Evolutionary conservation across 805 yeast genomes (phyloP), one percentile per base, ranked within the genome.

Genomic region (Diddensiella caesifluorescens): DNA sequence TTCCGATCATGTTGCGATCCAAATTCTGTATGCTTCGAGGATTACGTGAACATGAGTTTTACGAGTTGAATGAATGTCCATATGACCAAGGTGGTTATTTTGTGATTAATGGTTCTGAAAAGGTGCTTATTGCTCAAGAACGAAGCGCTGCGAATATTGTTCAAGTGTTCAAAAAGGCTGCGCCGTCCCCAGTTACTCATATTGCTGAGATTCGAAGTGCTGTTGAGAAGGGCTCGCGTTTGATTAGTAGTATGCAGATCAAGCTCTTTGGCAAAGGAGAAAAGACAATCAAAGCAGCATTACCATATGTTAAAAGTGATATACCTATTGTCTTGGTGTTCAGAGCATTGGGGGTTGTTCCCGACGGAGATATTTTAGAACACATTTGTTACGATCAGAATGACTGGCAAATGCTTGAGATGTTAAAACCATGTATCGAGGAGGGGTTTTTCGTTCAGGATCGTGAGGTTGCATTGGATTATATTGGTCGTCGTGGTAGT

Each of bases 11-110:
- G 99, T 74, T 92, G 55, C 77, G 96, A 57, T 90, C 97, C 42
- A 90, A 87, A 70, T 92, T 87, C 61, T 92, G 99, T 77, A 79
- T 89, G 69, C 74, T 92, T 56, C 77, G 87, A 59, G 95, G 85
- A 47, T 74, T 92, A 53, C 79, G 86, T 5, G 97, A 92, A 55
- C 87, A 85, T 53, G 98, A 92, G 65, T 77, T 89, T 57, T 92
- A 89, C 67, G 95, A 88, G 56, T 76, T 92, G 60, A 89, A 92
- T 65, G 99, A 92, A 68, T 92, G 99, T 69, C 98, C 98, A 23
- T 92, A 86, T 66, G 99, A 92, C 73, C 95, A 92, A 94, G 99
- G 99, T 65, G 99, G 99, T 49, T 92, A 92, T 66, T 92, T 92
- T 62, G 89, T 92, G 54, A 92, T 92, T 60, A 92, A 92, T 69